Evolutionary conservation across 306 rosid genomes (phyloP).

Genomic region (Ormosia emarginata): DNA sequence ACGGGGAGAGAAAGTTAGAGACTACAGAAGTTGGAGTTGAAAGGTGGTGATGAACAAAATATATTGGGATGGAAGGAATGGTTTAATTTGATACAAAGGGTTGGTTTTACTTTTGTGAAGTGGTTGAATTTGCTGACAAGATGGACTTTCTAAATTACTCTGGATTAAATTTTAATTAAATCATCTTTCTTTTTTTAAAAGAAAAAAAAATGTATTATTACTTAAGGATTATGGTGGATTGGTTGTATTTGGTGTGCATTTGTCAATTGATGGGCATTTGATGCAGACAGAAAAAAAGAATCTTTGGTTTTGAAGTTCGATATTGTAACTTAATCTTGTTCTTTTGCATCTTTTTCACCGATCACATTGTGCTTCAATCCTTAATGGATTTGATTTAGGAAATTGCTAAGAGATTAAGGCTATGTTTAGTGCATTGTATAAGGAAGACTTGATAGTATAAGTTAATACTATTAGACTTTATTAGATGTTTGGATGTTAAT

Average conservation of each 20-base stretch:
- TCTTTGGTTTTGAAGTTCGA: background rate
- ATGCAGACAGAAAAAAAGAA: background rate
- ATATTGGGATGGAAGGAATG: background rate
- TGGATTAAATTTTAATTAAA: background rate
- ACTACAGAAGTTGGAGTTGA: background rate
- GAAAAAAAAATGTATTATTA: background rate
- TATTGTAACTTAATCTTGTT: background rate
- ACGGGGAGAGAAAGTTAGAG: background rate
- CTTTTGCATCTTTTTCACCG: background rate
- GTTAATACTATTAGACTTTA: too few species aligned
- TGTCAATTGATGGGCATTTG: background rate
- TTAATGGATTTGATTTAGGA: background rate
- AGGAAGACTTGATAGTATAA: too few species aligned
- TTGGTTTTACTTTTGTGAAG: background rate
- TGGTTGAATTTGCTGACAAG: background rate
- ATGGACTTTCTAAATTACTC: background rate
- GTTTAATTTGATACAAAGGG: background rate
- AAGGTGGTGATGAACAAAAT: background rate
- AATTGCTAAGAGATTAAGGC: background rate
- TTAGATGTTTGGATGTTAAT: too few species aligned
- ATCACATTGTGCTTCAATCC: background rate
- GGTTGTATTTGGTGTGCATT: background rate
- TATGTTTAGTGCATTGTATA: too few species aligned
- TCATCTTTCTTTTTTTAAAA: background rate
- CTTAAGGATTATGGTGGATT: background rate